Conservation (phyloP, 331 rosid species). For the Stylosanthes scabra region DNA sequence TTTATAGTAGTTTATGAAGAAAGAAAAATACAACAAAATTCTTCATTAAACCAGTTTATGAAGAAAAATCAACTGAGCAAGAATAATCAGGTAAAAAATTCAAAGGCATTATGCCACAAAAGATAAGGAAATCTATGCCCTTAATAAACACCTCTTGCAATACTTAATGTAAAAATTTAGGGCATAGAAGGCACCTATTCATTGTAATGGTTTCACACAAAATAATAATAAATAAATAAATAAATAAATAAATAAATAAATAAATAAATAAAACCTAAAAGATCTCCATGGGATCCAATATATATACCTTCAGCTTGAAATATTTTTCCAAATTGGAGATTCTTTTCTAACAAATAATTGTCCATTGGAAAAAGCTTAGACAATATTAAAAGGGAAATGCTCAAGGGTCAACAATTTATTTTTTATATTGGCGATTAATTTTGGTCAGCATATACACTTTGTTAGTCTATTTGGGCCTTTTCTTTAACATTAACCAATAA, state of each 20-base stretch:
- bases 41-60: slow-evolving; percentile 5
- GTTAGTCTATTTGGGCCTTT: too few relatives aligned
- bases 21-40: neutral
- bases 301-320: neutral
- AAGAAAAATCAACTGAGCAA: slow-evolving; percentile 20
- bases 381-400: too few relatives aligned
- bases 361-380: too few relatives aligned
- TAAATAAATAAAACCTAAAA: slow-evolving; percentile 21
- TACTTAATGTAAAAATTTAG: neutral
- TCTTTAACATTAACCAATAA: too few relatives aligned
- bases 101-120: slow-evolving; percentile 20
- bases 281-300: slow-evolving; percentile 12
- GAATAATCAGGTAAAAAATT: slow-evolving; percentile 16
- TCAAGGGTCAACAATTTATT: too few relatives aligned
- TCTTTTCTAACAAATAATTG: too few relatives aligned
- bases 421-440: too few relatives aligned
- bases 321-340: too few relatives aligned
- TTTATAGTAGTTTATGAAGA: neutral
- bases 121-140: slow-evolving; percentile 8
- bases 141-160: slow-evolving; percentile 7
- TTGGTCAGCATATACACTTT: too few relatives aligned
- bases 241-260: neutral
- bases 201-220: slow-evolving; percentile 11
- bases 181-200: slow-evolving; percentile 18
- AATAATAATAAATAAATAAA: too few relatives aligned